phyloP scores from a whole-genome alignment of 2,329 filamentous ascomycete species.

The Chaetomiaceae sp. region DNA sequence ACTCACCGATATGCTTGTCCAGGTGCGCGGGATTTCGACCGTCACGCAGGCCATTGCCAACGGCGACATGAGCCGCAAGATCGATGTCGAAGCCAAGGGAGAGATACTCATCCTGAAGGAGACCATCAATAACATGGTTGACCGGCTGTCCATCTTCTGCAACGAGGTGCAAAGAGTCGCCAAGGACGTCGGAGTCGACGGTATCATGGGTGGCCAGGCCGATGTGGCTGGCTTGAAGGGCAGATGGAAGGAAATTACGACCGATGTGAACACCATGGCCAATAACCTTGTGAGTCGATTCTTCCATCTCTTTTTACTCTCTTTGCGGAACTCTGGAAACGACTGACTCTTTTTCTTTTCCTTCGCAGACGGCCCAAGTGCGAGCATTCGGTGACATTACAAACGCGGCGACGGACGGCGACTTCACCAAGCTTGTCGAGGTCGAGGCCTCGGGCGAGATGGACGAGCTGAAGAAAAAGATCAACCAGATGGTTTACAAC shows the following conservation, averaged over 20 bases:
- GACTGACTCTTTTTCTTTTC: not conserved
- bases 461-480: slow-evolving; percentile 98
- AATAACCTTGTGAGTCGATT: slow-evolving; percentile 51
- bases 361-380: slow-evolving; percentile 76
- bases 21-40: slow-evolving; percentile 86
- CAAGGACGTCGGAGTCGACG: slow-evolving; percentile 93
- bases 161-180: slow-evolving; percentile 94
- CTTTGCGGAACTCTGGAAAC: too few species aligned
- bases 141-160: slow-evolving; percentile 89
- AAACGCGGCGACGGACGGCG: slow-evolving; percentile 93
- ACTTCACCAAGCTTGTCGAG: slow-evolving; percentile 94
- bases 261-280: slow-evolving; percentile 92
- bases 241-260: slow-evolving; percentile 97
- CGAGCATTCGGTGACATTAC: slow-evolving; percentile 97
- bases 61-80: slow-evolving; percentile 93
- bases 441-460: slow-evolving; percentile 98
- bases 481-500: slow-evolving; percentile 99
- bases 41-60: slow-evolving; percentile 94
- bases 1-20: slow-evolving; percentile 21
- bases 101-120: slow-evolving; percentile 92
- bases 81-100: slow-evolving; percentile 90
- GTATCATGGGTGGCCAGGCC: slow-evolving; percentile 97
- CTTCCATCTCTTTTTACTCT: not conserved
- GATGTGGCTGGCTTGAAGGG: slow-evolving; percentile 90
- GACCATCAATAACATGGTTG: slow-evolving; percentile 99